Conservation (phyloP, 176 grass and related monocot genomes). For the Carex parvula region DNA sequence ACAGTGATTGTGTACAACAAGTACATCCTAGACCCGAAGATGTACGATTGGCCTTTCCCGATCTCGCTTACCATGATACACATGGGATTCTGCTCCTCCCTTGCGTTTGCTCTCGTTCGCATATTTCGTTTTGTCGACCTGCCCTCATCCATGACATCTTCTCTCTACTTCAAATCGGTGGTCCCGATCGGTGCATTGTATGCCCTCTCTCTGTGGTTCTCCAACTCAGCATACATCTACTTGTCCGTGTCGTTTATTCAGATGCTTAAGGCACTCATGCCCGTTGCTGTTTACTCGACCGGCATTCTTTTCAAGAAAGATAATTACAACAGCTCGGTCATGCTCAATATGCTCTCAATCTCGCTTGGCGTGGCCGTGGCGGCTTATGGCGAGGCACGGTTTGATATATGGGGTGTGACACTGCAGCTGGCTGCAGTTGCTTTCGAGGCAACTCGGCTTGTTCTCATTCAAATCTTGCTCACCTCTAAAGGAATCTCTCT, state of each 20-base stretch:
- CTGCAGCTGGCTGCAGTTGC: constrained; percentile 46
- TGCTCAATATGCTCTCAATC: constrained; percentile 60
- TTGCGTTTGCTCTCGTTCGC: constrained; percentile 37
- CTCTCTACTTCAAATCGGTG: constrained; percentile 37
- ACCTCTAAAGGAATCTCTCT: constrained; percentile 46
- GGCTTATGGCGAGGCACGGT: constrained; percentile 45
- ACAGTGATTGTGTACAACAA: constrained; percentile 56
- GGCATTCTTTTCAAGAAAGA: constrained; percentile 39
- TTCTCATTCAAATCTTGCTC: constrained; percentile 54
- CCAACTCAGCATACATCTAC: constrained; percentile 58
- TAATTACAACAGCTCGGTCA: constrained; percentile 7
- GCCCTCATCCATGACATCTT: constrained; percentile 32
- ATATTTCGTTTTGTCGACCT: constrained; percentile 35
- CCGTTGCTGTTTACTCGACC: constrained; percentile 48
- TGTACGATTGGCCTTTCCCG: constrained; percentile 56
- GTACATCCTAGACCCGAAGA: constrained; percentile 54
- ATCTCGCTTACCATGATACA: constrained; percentile 52
- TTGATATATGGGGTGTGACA: constrained; percentile 38
- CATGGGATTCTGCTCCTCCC: constrained; percentile 46
- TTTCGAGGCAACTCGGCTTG: constrained; percentile 45
- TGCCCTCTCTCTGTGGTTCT: constrained; percentile 49
- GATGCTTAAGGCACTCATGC: constrained; percentile 63
- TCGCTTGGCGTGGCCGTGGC: constrained; percentile 45
- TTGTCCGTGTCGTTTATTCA: constrained; percentile 59
- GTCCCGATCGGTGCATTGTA: constrained; percentile 52